Evolutionary conservation across 2,329 filamentous ascomycete species (phyloP).

Genomic region (Periconia digitata): DNA sequence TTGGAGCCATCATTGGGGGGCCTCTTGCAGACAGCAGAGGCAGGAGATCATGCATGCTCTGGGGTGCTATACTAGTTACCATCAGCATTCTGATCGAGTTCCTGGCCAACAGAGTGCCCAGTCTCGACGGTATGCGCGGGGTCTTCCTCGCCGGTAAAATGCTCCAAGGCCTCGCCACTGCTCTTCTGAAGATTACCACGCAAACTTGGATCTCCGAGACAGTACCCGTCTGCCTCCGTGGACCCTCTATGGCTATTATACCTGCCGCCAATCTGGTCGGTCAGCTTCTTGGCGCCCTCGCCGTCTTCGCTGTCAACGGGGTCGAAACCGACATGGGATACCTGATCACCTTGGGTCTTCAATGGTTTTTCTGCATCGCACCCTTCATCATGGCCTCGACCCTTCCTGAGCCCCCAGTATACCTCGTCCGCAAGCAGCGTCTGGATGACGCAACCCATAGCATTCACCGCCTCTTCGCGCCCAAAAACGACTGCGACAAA

Average conservation of each 20-base stretch:
- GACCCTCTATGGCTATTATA: conserved; percentile 47
- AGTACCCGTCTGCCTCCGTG: conserved; percentile 45
- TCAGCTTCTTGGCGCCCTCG: conserved; percentile 47
- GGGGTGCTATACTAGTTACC: conserved; percentile 42
- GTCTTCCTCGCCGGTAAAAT: conserved; percentile 47
- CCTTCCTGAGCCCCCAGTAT: conserved; percentile 53
- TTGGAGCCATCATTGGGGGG: conserved; percentile 44
- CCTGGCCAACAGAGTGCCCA: conserved; percentile 29
- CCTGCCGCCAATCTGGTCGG: conserved; percentile 50
- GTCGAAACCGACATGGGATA: conserved; percentile 30
- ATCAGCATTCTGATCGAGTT: conserved; percentile 42
- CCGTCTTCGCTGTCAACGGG: conserved; percentile 38
- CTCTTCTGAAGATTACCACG: conserved; percentile 44
- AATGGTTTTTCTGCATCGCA: conserved; percentile 43
- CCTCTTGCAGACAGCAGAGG: conserved; percentile 46
- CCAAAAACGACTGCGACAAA: conserved; percentile 27
- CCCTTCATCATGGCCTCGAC: conserved; percentile 43
- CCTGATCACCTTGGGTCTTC: conserved; percentile 41
- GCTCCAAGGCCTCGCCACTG: conserved; percentile 45
- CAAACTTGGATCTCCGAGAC: conserved; percentile 52
- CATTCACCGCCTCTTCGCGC: conserved; percentile 51
- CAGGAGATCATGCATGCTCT: conserved; percentile 39
- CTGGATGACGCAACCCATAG: conserved; percentile 44
- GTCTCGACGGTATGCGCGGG: conserved; percentile 32
- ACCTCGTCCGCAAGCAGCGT: conserved; percentile 44